Conservation (phyloP, 306 rosid species). For the cucumber (Cucumis sativus) region Cucumber_9930_V3 NC_026655.2:7800501-7801000, state of each 20-base stretch:
- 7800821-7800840: neutral
- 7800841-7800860: neutral
- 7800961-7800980: neutral
- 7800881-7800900: neutral
- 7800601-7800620: neutral
- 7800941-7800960: neutral
- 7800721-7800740: neutral
- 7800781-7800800: neutral
- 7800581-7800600: neutral
- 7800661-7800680: neutral
- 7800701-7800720: neutral
- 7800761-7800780: neutral
- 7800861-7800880: neutral
- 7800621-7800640: neutral
- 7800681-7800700: neutral
- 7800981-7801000: neutral
- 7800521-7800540: constrained; percentile 82
- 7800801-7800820: neutral
- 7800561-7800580: too few species aligned
- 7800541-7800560: constrained; percentile 22
- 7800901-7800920: neutral
- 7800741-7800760: neutral
- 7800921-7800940: neutral
- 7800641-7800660: neutral
- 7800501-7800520: constrained; percentile 62